Base-by-base conservation (phyloP, 2,329 filamentous ascomycete genomes). In the Dactylella cylindrospora region DNA sequence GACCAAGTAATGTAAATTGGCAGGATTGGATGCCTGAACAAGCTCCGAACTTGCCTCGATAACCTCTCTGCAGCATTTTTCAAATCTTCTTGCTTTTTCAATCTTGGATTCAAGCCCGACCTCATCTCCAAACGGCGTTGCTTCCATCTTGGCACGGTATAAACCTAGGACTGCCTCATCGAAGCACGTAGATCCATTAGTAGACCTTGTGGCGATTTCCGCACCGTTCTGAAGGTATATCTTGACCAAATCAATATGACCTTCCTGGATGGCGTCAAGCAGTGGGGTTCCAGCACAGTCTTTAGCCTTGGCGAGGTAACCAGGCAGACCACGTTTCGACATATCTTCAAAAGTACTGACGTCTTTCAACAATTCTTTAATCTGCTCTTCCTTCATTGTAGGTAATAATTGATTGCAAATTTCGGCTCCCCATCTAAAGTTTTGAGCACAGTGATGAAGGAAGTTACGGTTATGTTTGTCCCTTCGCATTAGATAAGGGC, bases 401-500 rank as follows among this genome's bases (percentile, higher is more conserved):
- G 20, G 35, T 8, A 50, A 20, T 15, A 50, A n/a, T 22, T 50
- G 22, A 26, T 50, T 50, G 5, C n/a, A 22, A 13, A 50, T 50
- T n/a, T 13, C 10, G 10, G 32, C 19, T 7, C 46, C 46, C 46
- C 46, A 50, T 40, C 46, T 17, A 12, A 33, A 8, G 19, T 50
- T 50, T 6, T 39, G 36, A 5, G 46, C 15, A 23, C 46, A 50
- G 19, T 50, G 46, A 17, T 50, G 35, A 13, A 50, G 46, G 12
- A 50, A 40, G 22, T 50, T 50, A 39, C 46, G 23, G 33, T 50
- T 50, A 20, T 50, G 40, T 5, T 33, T 39, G 22, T 50, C 46
- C 25, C 46, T 29, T 40, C 46, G 46, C 46, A 50, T 40, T 8
- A 50, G 20, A 23, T 50, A 50, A 10, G 28, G 15, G 13, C 36